Conservation (phyloP, 1,284 basidiomycete species). For the Apiotrichum laibachii region DNA sequence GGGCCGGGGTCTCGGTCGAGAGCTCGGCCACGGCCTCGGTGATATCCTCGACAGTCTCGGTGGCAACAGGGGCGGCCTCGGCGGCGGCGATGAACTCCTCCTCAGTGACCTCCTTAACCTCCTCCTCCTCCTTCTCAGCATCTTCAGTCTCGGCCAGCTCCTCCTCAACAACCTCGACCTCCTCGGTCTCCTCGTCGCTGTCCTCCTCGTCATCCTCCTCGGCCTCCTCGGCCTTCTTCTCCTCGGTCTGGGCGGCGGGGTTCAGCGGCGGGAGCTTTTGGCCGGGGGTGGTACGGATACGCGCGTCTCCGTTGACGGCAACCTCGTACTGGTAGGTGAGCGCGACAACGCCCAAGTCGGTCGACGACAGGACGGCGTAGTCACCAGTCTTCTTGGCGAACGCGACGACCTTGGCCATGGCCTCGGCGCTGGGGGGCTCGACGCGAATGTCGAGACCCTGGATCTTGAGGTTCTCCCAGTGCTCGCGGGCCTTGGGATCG, state of each 20-base stretch:
- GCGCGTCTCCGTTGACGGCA: conserved; percentile 56
- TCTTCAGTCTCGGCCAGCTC: neutral
- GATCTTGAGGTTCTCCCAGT: conserved; percentile 66
- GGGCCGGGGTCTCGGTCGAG: conserved; percentile 8
- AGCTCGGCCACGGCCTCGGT: conserved; percentile 7
- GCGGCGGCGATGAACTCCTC: neutral
- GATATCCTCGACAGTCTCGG: conserved; percentile 11
- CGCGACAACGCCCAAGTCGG: conserved; percentile 89
- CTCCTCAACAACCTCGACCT: conserved; percentile 16
- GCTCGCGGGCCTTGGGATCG: conserved; percentile 78
- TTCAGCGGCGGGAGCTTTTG: conserved; percentile 24
- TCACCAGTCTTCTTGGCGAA: conserved; percentile 97
- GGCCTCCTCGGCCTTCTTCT: conserved; percentile 45
- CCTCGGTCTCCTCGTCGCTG: conserved; percentile 50
- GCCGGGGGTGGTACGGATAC: conserved; percentile 56
- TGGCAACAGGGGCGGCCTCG: conserved; percentile 1
- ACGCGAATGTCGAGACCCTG: conserved; percentile 72
- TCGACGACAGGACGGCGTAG: conserved; percentile 83
- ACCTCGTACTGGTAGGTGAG: conserved; percentile 76
- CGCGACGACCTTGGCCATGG: conserved; percentile 77
- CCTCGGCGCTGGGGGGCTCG: conserved; percentile 66
- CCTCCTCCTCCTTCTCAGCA: conserved; percentile 23
- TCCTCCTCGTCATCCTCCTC: conserved; percentile 49
- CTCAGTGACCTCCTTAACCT: conserved; percentile 9
- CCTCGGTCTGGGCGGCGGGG: conserved; percentile 28